Percentiles rank a stretch among this genome's conserved stretches.
Evolutionary conservation across 495 filamentous ascomycete genomes (phyloP).

Genomic region (Aspergillus coremiiformis): DNA sequence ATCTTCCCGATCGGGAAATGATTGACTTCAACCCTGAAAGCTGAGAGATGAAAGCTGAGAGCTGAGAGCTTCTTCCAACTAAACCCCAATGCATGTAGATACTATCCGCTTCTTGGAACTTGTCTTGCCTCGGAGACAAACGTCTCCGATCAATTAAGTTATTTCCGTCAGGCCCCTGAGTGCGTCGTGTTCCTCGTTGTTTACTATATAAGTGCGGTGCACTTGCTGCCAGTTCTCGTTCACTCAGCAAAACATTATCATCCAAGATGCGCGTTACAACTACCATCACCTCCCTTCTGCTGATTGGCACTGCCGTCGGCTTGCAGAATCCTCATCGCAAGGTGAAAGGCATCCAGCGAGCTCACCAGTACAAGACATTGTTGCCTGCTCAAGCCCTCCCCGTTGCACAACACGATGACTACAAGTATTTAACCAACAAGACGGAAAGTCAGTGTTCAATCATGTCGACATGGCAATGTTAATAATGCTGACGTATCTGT

Average conservation of each 20-base stretch:
- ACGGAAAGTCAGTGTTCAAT: background rate
- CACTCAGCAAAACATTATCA: background rate
- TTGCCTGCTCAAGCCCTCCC: background rate
- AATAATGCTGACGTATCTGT: background rate
- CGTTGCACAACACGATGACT: background rate
- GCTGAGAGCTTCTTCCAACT: background rate
- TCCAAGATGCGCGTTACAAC: background rate
- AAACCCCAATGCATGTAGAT: background rate
- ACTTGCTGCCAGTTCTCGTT: background rate
- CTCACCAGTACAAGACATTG: background rate
- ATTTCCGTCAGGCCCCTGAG: too few relatives aligned
- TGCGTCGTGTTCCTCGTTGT: background rate
- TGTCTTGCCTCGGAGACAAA: background rate
- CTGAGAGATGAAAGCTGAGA: too few relatives aligned
- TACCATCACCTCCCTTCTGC: background rate
- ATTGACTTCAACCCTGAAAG: background rate
- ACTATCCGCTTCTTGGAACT: background rate
- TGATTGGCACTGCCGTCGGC: background rate
- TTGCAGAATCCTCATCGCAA: background rate
- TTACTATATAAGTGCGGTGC: background rate
- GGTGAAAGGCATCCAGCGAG: background rate
- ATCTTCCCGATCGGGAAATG: background rate
- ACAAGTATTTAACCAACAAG: background rate
- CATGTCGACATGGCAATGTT: background rate
- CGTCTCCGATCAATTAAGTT: background rate